Percentiles rank a stretch among this genome's conserved stretches.
phyloP scores from a whole-genome alignment of 2,329 filamentous ascomycete genomes.

The Drechslerella coelobrocha region DNA sequence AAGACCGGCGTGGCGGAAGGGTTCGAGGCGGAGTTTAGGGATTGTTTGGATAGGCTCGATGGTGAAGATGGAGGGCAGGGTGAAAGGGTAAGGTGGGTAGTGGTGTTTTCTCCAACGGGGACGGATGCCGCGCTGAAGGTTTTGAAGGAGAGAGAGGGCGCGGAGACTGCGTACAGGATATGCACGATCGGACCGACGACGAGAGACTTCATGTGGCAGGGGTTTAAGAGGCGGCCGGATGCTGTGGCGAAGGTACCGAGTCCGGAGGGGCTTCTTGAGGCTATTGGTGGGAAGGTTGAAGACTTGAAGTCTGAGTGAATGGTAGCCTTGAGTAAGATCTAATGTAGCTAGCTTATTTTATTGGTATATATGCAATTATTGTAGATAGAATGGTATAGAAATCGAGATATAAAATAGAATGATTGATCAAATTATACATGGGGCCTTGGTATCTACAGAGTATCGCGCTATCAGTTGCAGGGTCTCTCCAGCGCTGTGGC shows the following conservation, averaged over 20 bases:
- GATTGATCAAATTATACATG: no score
- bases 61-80: conserved; percentile 41
- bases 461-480: no score
- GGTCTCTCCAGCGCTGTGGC: no score
- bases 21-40: conserved; percentile 73
- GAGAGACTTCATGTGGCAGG: conserved; percentile 71
- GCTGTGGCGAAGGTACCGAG: conserved; percentile 83
- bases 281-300: conserved; percentile 62
- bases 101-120: conserved; percentile 74
- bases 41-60: conserved; percentile 62
- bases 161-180: conserved; percentile 64
- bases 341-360: no score
- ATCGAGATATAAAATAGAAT: no score
- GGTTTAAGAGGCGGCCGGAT: conserved; percentile 73
- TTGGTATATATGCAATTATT: no score
- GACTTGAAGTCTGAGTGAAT: background rate
- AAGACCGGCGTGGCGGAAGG: conserved; percentile 81
- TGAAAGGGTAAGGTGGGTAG: conserved; percentile 69
- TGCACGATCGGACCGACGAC: conserved; percentile 96
- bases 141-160: conserved; percentile 64
- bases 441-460: no score
- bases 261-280: conserved; percentile 76
- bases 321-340: no score
- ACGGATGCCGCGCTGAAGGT: conserved; percentile 68
- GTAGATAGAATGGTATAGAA: no score